Conservation (phyloP, 495 filamentous ascomycete species). For the Aspergillus sparsus region DNA sequence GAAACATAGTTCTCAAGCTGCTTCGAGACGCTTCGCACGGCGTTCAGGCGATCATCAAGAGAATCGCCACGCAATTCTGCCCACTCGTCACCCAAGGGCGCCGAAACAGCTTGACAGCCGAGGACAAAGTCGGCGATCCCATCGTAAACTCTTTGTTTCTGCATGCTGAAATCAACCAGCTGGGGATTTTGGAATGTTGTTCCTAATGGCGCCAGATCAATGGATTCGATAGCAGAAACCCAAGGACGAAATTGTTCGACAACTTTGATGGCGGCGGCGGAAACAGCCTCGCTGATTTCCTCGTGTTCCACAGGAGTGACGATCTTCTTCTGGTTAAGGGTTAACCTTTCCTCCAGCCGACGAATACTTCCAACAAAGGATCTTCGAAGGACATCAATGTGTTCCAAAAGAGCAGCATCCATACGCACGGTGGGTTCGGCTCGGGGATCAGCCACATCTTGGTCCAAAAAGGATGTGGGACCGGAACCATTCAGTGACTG, state of each 20-base stretch:
- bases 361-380: slow-evolving; percentile 79
- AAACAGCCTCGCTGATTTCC: slow-evolving; percentile 72
- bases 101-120: slow-evolving; percentile 81
- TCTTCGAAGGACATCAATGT: slow-evolving; percentile 79
- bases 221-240: slow-evolving; percentile 83
- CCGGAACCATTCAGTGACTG: slow-evolving; percentile 66
- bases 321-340: slow-evolving; percentile 73
- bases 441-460: slow-evolving; percentile 68
- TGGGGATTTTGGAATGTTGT: slow-evolving; percentile 80
- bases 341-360: slow-evolving; percentile 81
- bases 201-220: slow-evolving; percentile 74
- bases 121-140: slow-evolving; percentile 85
- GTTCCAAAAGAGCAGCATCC: slow-evolving; percentile 74
- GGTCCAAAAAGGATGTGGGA: slow-evolving; percentile 78
- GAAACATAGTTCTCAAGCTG: slow-evolving; percentile 84
- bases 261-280: slow-evolving; percentile 70
- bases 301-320: slow-evolving; percentile 70
- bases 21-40: slow-evolving; percentile 70
- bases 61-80: slow-evolving; percentile 85
- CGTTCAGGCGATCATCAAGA: slow-evolving; percentile 82
- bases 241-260: slow-evolving; percentile 85
- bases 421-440: slow-evolving; percentile 72
- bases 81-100: slow-evolving; percentile 94
- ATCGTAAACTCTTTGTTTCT: slow-evolving; percentile 92
- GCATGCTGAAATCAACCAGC: slow-evolving; percentile 79